These are phyloP conservation scores for Diaporthe sp. DNA, from an alignment of 2,329 filamentous ascomycete species.

Conservation along the genomic window DNA sequence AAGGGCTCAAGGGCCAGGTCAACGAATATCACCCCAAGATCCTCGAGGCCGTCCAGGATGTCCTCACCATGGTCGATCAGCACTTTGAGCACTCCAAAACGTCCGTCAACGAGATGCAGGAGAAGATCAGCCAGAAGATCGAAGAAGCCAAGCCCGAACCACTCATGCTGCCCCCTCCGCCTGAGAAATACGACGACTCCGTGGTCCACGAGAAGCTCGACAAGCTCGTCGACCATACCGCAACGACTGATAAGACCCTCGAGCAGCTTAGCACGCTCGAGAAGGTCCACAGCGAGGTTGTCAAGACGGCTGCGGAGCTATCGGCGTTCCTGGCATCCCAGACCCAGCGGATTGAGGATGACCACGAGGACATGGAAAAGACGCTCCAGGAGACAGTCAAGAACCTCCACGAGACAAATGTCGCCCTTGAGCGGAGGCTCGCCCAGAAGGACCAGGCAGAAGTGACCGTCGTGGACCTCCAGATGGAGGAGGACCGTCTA, in stretches of 20 bases:
- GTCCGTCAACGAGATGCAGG: slow-evolving; percentile 66
- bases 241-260: slow-evolving; percentile 76
- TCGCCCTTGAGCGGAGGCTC: slow-evolving; percentile 83
- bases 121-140: slow-evolving; percentile 71
- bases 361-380: slow-evolving; percentile 83
- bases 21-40: slow-evolving; percentile 90
- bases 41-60: slow-evolving; percentile 85
- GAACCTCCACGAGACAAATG: slow-evolving; percentile 81
- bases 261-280: slow-evolving; percentile 86
- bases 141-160: slow-evolving; percentile 72
- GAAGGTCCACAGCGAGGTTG: slow-evolving; percentile 88
- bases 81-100: slow-evolving; percentile 91
- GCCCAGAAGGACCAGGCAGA: slow-evolving; percentile 74
- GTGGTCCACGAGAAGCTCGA: slow-evolving; percentile 49
- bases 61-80: slow-evolving; percentile 84
- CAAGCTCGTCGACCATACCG: slow-evolving; percentile 72
- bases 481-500: slow-evolving; percentile 64
- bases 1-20: slow-evolving; percentile 82
- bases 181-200: slow-evolving; percentile 67
- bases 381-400: slow-evolving; percentile 85
- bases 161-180: slow-evolving; percentile 66
- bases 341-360: slow-evolving; percentile 79
- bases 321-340: slow-evolving; percentile 84
- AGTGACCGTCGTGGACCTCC: slow-evolving; percentile 61
- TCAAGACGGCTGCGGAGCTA: slow-evolving; percentile 85